Evolutionary conservation across 176 grass and related monocot genomes (phyloP).

Genomic region (Carex myosuroides): DNA sequence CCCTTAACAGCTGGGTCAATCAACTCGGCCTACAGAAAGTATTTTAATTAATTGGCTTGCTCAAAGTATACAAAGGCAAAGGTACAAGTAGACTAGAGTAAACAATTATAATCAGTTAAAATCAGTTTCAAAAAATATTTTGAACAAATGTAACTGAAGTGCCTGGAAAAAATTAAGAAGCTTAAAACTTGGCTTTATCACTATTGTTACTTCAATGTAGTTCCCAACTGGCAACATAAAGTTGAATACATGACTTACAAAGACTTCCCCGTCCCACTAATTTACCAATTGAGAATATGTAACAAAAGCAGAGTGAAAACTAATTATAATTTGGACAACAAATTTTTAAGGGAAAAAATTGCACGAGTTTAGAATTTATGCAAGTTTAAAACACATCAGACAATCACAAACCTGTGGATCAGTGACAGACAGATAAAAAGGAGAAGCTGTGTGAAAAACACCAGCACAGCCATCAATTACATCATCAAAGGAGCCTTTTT

Average conservation of each 20-base stretch:
- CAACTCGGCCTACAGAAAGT: conserved; percentile 19
- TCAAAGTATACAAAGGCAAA: not conserved
- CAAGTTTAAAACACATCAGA: not conserved
- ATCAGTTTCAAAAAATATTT: not conserved
- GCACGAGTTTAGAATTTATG: not conserved
- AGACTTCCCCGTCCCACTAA: not conserved
- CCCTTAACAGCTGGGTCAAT: conserved; percentile 37
- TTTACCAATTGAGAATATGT: not conserved
- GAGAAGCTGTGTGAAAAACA: conserved; percentile 34
- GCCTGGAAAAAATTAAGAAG: not conserved
- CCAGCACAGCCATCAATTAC: conserved; percentile 21
- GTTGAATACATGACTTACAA: not conserved
- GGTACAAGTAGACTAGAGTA: not conserved
- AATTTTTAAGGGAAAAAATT: not conserved
- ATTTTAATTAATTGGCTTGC: not conserved
- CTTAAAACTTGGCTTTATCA: not conserved
- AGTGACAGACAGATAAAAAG: not conserved
- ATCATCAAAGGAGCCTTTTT: conserved; percentile 25
- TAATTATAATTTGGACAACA: not conserved
- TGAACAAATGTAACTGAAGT: not conserved
- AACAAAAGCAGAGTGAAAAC: not conserved
- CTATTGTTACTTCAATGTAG: not conserved
- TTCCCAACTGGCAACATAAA: not conserved
- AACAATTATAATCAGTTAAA: not conserved
- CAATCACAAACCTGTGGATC: conserved; percentile 30